These are phyloP conservation scores for Pseudozyma thailandica DNA, from an alignment of 1,284 basidiomycete genomes.

Conservation along the genomic window DNA sequence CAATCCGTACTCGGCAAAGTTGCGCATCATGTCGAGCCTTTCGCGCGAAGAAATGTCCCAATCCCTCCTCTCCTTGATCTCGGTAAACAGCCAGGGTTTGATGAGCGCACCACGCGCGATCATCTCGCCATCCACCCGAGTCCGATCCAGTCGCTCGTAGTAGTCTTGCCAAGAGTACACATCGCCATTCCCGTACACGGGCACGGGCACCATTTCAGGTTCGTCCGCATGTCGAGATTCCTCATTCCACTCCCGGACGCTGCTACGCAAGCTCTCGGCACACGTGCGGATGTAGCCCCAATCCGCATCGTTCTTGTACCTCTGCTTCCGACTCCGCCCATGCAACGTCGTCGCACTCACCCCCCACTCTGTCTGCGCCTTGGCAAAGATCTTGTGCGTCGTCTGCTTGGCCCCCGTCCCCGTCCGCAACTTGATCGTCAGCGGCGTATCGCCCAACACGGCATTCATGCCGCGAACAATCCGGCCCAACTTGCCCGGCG, in stretches of 20 bases:
- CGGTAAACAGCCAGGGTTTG: constrained; percentile 83
- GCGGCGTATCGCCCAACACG: constrained; percentile 87
- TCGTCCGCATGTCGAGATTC: constrained; percentile 48
- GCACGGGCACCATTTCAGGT: constrained; percentile 76
- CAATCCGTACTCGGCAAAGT: constrained; percentile 68
- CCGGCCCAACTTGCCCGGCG: constrained; percentile 82
- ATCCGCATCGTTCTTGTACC: constrained; percentile 67
- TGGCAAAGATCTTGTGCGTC: constrained; percentile 82
- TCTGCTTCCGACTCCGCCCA: constrained; percentile 73
- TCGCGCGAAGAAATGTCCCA: constrained; percentile 95
- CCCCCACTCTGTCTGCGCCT: constrained; percentile 81
- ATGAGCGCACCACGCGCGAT: constrained; percentile 92
- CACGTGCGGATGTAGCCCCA: constrained; percentile 76
- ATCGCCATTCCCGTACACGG: constrained; percentile 96
- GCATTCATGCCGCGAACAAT: constrained; percentile 91
- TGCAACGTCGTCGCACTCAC: constrained; percentile 86
- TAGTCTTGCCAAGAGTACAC: constrained; percentile 88
- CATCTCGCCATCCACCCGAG: constrained; percentile 93
- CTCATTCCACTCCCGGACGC: constrained; percentile 60
- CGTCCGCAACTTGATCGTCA: constrained; percentile 91
- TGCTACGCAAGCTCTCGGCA: constrained; percentile 82
- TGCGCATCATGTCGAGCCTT: constrained; percentile 84
- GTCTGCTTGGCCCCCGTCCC: constrained; percentile 79
- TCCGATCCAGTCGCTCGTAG: constrained; percentile 79
- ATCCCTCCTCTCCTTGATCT: constrained; percentile 81